Percentiles rank a stretch among this genome's conserved stretches.
phyloP scores from a whole-genome alignment of 2,329 filamentous ascomycete genomes.

The Colletotrichum lentis region DNA sequence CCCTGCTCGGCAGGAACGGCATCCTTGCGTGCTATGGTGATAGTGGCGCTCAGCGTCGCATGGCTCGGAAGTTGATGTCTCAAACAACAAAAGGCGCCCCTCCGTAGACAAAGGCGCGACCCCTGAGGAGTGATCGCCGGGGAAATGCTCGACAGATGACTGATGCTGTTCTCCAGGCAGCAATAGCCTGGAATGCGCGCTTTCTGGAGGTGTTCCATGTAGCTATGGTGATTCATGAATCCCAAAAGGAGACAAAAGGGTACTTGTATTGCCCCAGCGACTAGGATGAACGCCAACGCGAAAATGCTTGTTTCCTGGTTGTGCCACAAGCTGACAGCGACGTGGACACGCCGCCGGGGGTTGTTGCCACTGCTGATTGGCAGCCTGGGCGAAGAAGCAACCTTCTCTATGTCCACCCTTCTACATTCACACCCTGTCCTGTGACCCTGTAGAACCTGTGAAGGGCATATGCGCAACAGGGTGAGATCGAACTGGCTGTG shows the following conservation, averaged over 20 bases:
- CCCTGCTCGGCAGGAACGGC: constrained; percentile 17
- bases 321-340: constrained; percentile 16
- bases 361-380: constrained; percentile 16
- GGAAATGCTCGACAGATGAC: not conserved
- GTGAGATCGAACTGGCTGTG: not conserved
- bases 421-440: constrained; percentile 9
- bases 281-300: constrained; percentile 5
- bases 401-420: constrained; percentile 17
- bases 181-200: not conserved
- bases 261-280: not conserved
- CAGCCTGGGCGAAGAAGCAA: constrained; percentile 20
- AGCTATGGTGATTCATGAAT: no score
- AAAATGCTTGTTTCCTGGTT: constrained; percentile 26
- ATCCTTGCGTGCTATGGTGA: constrained; percentile 1
- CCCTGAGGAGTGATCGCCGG: not conserved
- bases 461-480: not conserved
- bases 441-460: not conserved
- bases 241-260: not conserved
- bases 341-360: not conserved
- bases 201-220: not conserved
- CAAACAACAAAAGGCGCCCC: not conserved
- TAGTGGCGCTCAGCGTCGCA: constrained; percentile 18
- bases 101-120: no score
- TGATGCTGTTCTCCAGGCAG: not conserved
- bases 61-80: not conserved